These are phyloP conservation scores for Brassica incana DNA, from an alignment of 345 rosid species.

Conservation along the genomic window DNA sequence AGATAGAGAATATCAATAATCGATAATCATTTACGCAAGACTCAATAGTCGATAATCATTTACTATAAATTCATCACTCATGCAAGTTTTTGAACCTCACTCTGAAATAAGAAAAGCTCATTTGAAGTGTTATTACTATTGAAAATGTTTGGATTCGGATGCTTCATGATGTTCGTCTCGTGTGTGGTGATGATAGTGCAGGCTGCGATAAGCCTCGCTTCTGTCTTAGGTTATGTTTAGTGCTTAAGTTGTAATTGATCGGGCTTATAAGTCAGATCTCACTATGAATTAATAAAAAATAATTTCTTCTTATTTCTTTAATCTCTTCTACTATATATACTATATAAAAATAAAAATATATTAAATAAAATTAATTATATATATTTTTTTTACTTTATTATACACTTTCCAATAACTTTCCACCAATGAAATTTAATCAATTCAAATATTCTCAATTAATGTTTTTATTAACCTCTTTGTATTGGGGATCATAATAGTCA, in stretches of 20 bases:
- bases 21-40: not conserved
- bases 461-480: no score
- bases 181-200: not conserved
- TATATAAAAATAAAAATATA: no score
- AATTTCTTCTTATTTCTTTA: not conserved
- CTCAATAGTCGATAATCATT: conserved; percentile 1
- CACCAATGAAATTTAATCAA: no score
- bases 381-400: no score
- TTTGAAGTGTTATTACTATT: not conserved
- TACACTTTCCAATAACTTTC: no score
- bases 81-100: not conserved
- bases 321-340: no score
- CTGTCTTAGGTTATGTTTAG: not conserved
- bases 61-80: conserved; percentile 16
- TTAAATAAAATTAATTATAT: no score
- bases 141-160: conserved; percentile 3
- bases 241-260: not conserved
- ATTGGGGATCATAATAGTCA: no score
- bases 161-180: not conserved
- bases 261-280: not conserved
- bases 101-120: not conserved
- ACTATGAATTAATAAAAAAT: not conserved
- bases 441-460: no score
- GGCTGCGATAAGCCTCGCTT: not conserved
- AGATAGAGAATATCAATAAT: conserved; percentile 2